Conservation (phyloP, 805 yeast genomes). For the Candida koratica region DNA sequence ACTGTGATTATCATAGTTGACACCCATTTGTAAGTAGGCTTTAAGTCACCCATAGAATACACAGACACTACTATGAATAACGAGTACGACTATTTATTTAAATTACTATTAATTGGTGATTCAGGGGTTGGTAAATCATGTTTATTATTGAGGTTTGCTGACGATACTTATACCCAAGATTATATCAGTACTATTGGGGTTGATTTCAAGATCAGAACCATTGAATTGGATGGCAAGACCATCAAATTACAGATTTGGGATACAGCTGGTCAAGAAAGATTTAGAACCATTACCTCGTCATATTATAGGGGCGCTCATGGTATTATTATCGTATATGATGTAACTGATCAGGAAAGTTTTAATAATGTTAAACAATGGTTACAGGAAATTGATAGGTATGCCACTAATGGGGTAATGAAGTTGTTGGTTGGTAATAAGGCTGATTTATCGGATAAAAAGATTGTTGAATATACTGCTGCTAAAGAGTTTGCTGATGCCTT, state of each 20-base stretch:
- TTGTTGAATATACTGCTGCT: slow-evolving; percentile 92
- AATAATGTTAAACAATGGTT: slow-evolving; percentile 97
- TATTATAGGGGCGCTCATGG: slow-evolving; percentile 99
- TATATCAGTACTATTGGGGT: slow-evolving; percentile 98
- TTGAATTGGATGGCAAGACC: slow-evolving; percentile 93
- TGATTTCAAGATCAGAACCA: slow-evolving; percentile 85
- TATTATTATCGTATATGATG: slow-evolving; percentile 95
- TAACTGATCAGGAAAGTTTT: slow-evolving; percentile 94
- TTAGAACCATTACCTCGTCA: slow-evolving; percentile 95
- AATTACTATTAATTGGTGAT: slow-evolving; percentile 92
- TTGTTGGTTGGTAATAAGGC: slow-evolving; percentile 95
- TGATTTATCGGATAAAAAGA: slow-evolving; percentile 88
- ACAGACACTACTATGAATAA: slow-evolving; percentile 53
- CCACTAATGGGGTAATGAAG: slow-evolving; percentile 96
- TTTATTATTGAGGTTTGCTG: slow-evolving; percentile 90
- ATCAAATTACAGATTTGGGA: slow-evolving; percentile 99
- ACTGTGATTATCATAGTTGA: too few relatives aligned
- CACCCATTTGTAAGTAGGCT: too few relatives aligned
- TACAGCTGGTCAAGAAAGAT: slow-evolving; percentile 98
- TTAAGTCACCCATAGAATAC: too few relatives aligned
- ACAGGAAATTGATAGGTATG: slow-evolving; percentile 97
- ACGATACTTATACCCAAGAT: slow-evolving; percentile 94
- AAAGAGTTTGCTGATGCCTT: slow-evolving; percentile 96
- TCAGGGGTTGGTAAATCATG: slow-evolving; percentile 99
- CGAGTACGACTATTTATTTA: slow-evolving; percentile 97